Conservation (phyloP, 208 protist species). For the Leishmania aethiopica region DNA sequence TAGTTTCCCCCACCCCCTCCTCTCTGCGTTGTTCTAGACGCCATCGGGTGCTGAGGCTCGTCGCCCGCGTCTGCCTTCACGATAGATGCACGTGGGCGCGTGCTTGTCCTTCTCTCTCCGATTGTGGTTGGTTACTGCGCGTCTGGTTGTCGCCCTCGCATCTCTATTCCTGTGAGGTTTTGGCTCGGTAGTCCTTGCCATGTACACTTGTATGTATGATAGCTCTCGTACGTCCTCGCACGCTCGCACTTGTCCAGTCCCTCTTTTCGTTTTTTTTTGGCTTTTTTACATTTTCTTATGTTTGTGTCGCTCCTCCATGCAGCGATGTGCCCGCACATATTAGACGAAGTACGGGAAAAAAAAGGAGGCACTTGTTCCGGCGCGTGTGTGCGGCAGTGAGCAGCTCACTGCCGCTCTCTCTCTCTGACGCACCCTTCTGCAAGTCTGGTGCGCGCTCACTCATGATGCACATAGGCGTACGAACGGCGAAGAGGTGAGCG, state of each 20-base stretch:
- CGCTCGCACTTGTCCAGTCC: background rate
- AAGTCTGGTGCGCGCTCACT: no score
- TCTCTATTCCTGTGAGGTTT: background rate
- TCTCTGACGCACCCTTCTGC: background rate
- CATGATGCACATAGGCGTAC: background rate
- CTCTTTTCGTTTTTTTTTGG: background rate
- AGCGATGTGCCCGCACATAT: background rate
- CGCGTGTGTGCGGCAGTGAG: background rate
- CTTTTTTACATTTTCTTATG: background rate
- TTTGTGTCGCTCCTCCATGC: background rate
- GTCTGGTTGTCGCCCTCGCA: background rate
- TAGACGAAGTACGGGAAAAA: background rate
- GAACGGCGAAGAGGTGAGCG: background rate
- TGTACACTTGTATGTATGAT: slow-evolving; percentile 6
- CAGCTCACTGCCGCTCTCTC: background rate
- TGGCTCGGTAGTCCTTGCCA: background rate
- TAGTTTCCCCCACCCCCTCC: background rate
- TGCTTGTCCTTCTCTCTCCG: background rate
- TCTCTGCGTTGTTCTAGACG: background rate
- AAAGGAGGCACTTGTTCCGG: background rate
- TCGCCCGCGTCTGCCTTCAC: background rate
- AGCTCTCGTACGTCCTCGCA: background rate
- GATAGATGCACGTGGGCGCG: background rate
- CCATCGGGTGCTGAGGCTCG: background rate
- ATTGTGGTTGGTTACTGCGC: background rate